Evolutionary conservation across 2,329 filamentous ascomycete species (phyloP).

Genomic region (Exserohilum rostratum): DNA sequence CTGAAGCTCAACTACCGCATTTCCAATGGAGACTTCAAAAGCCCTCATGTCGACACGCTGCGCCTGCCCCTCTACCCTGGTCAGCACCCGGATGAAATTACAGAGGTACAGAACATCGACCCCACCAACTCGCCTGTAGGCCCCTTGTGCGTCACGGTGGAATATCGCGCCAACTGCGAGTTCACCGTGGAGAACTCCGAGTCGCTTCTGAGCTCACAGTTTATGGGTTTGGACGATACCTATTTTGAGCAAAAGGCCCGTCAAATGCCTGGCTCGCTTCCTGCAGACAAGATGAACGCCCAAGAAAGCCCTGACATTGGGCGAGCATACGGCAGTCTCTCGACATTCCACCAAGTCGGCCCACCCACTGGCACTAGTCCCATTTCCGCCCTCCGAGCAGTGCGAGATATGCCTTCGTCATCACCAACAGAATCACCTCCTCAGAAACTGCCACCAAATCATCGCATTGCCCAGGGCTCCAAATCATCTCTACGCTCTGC

Average conservation of each 20-base stretch:
- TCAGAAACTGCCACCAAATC: conserved; percentile 56
- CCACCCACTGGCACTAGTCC: conserved; percentile 81
- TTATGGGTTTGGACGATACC: conserved; percentile 88
- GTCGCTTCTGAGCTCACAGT: conserved; percentile 86
- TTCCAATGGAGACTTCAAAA: conserved; percentile 62
- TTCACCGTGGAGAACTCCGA: conserved; percentile 93
- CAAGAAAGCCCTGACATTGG: conserved; percentile 65
- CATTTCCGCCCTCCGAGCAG: conserved; percentile 78
- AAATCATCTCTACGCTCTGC: conserved; percentile 58
- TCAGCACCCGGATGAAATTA: conserved; percentile 63
- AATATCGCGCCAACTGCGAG: conserved; percentile 85
- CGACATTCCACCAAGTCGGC: conserved; percentile 82
- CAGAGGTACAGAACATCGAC: conserved; percentile 71
- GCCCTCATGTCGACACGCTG: conserved; percentile 69
- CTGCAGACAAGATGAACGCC: conserved; percentile 61
- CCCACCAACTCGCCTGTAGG: conserved; percentile 87
- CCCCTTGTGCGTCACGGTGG: conserved; percentile 78
- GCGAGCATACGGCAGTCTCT: conserved; percentile 86
- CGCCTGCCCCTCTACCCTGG: conserved; percentile 70
- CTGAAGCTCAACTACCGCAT: conserved; percentile 84
- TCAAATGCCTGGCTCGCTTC: conserved; percentile 75
- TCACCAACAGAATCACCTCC: conserved; percentile 59
- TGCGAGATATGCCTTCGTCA: conserved; percentile 61
- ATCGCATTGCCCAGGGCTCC: conserved; percentile 53
- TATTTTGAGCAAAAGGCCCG: conserved; percentile 78